Base-by-base conservation (phyloP, 768 basidiomycete species). In the Megacollybia marginata region DNA sequence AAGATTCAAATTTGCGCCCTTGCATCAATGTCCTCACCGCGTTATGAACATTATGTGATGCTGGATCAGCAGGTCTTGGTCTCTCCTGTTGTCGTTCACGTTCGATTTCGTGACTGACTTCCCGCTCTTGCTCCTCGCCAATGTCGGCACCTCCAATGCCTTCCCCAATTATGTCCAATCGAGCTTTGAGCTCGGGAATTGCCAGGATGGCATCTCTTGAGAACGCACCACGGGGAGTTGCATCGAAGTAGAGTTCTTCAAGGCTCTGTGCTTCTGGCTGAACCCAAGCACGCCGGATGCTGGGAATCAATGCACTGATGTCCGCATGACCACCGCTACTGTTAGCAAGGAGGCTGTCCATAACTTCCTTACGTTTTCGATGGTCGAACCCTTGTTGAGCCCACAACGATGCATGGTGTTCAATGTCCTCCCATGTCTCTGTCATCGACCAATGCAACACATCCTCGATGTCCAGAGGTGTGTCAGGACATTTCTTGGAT, bases 391-490 rank as follows among this genome's bases (percentile, higher is more conserved):
- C 59, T 54, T 77, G 75, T 35, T 70, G 62, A 19, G 61, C 66
- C 75, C 75, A 77, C 33, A 66, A 68, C 13, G 69, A 60, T 42
- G 64, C 59, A 46, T 70, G 57, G 9, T 63, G 65, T n/a, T 68
- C 56, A 31, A 77, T 71, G 20, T 74, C 64, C 1, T 49, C 47
- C 46, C 74, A 78, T 2, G 76, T 74, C 54, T 74, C 67, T 1
- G 49, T 55, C 61, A 77, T 73, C 1, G 64, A 56, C 77, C 77
- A 78, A 9, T 62, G 60, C 4, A 77, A 33, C 33, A 78, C 61
- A 45, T 77, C 69, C 28, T 46, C 33, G 13, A 56, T 50, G 31
- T 55, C 33, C 5, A 65, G 51, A 2, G 48, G n/a, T 15, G 57
- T 36, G 4, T 0, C 3, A 9, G 55, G 38, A 4, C 1, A 34